phyloP scores from a whole-genome alignment of 495 filamentous ascomycete genomes.

The Penicillium maclennaniae region DNA sequence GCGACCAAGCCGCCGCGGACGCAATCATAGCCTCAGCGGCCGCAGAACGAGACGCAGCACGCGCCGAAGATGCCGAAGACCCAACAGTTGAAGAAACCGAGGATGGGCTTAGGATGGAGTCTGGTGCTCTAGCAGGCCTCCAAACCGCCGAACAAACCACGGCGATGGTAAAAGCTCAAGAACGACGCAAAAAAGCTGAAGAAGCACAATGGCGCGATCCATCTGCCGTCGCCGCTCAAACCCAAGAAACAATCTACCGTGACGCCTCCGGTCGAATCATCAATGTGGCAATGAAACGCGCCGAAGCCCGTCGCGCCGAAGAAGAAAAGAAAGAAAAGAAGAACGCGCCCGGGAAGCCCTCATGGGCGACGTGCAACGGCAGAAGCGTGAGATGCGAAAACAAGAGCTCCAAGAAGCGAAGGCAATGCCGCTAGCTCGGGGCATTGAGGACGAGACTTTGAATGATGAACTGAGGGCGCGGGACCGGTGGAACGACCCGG shows the following conservation, averaged over 20 bases:
- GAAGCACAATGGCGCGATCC: slow-evolving; percentile 40
- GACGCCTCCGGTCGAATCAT: slow-evolving; percentile 90
- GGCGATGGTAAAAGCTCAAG: slow-evolving; percentile 70
- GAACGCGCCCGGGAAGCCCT: slow-evolving; percentile 57
- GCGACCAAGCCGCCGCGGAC: slow-evolving; percentile 67
- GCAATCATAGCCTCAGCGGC: slow-evolving; percentile 75
- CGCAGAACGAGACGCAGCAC: slow-evolving; percentile 51
- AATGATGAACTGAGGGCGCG: slow-evolving; percentile 75
- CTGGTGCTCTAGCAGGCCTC: slow-evolving; percentile 79
- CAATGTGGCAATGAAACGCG: slow-evolving; percentile 84
- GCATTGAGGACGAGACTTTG: slow-evolving; percentile 73
- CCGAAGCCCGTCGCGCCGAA: slow-evolving; percentile 70
- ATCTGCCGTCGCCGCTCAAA: slow-evolving; percentile 31
- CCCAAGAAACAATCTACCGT: slow-evolving; percentile 82
- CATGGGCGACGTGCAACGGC: slow-evolving; percentile 79
- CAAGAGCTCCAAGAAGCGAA: slow-evolving; percentile 71
- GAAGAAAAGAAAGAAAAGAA: slow-evolving; percentile 68
- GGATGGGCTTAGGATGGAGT: slow-evolving; percentile 60
- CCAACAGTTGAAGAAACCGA: slow-evolving; percentile 31
- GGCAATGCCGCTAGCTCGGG: slow-evolving; percentile 73
- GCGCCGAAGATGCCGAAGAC: slow-evolving; percentile 45
- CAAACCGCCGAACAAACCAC: slow-evolving; percentile 77
- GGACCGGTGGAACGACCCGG: slow-evolving; percentile 91
- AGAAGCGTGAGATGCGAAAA: slow-evolving; percentile 51
- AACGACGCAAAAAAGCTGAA: slow-evolving; percentile 46